Base-by-base conservation (phyloP, 768 basidiomycete species). In the Daedaleopsis sinensis region DNA sequence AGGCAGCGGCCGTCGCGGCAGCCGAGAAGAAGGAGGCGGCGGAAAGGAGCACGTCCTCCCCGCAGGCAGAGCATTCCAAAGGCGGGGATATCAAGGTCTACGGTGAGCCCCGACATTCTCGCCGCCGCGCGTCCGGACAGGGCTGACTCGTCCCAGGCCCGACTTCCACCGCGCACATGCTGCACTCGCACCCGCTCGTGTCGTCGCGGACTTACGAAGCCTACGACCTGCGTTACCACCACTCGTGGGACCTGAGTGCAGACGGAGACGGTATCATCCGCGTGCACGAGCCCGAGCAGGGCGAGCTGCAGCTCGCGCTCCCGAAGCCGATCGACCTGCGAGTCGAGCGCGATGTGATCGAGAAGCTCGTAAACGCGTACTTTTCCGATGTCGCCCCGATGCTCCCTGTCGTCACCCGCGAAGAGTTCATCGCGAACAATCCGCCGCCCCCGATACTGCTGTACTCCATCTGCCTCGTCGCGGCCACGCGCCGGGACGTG, bases 401-500 rank as follows among this genome's bases (percentile, higher is more conserved):
- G 44, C 84, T 98, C 59, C 96, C 97, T 12, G 81, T 99, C 66
- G 84, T 98, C 60, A 92, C 93, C 18, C 86, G 90, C 70, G 82
- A 85, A 24, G 96, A 99, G 71, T 98, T 99, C 70, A 78, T 97
- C 63, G 82, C 88, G 39, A 84, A 73, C 52, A 81, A 85, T 21
- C 86, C 85, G 15, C 91, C 89, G 0, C 84, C 94, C 3, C 87
- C 91, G 5, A 81, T 99, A 23, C 76, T 98, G 59, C 82, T 98
- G 21, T 98, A 98, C 74, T 89, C 93, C 39, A 95, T 98, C 76
- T 98, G 95, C 74, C 88, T 94, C 35, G 88, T 98, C 44, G 93
- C 96, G 19, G 91, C 93, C 16, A 88, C 94, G 35, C 84, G 90
- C 56, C 84, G 96, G 52, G 88, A 92, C 61, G 87, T 93, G 5